A percentile compares a stretch with the other conserved stretches of the same genome.
Evolutionary conservation across 306 rosid genomes (phyloP).

Genomic region (Prosopis cineraria): DNA sequence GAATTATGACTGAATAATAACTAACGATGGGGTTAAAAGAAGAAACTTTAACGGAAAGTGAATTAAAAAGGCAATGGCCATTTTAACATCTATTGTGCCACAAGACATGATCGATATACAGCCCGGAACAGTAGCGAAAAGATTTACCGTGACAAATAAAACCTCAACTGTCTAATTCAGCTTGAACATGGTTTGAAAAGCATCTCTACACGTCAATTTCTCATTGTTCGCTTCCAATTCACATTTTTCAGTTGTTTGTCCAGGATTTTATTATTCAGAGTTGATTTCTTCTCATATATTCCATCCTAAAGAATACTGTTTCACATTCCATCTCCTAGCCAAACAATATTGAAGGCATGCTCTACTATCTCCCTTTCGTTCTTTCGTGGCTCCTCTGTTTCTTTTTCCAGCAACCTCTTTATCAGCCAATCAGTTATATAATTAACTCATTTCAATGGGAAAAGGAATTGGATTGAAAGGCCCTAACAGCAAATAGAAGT

Average conservation of each 20-base stretch:
- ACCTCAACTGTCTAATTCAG: not conserved
- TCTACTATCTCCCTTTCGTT: not conserved
- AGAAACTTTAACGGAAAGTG: not conserved
- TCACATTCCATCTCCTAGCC: not conserved
- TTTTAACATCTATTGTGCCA: not conserved
- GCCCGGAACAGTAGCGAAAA: not conserved
- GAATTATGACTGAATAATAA: not conserved
- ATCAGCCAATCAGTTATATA: not conserved
- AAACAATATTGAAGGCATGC: not conserved
- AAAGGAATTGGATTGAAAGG: not conserved
- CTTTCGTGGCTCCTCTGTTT: conserved; percentile 2
- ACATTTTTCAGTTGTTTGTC: not conserved
- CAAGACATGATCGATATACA: not conserved
- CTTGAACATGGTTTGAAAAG: not conserved
- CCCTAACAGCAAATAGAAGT: not conserved
- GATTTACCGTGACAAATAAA: not conserved
- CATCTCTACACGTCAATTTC: not conserved
- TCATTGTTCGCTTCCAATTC: not conserved
- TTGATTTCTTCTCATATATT: not conserved
- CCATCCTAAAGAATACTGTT: not conserved
- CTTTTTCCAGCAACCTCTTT: not conserved
- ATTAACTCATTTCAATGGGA: not conserved
- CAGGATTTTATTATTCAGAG: not conserved
- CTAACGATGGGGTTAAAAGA: not conserved
- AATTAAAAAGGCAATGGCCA: not conserved